Evolutionary conservation across 768 basidiomycete species (phyloP).

Genomic region (Sistotremastrum suecicum): DNA sequence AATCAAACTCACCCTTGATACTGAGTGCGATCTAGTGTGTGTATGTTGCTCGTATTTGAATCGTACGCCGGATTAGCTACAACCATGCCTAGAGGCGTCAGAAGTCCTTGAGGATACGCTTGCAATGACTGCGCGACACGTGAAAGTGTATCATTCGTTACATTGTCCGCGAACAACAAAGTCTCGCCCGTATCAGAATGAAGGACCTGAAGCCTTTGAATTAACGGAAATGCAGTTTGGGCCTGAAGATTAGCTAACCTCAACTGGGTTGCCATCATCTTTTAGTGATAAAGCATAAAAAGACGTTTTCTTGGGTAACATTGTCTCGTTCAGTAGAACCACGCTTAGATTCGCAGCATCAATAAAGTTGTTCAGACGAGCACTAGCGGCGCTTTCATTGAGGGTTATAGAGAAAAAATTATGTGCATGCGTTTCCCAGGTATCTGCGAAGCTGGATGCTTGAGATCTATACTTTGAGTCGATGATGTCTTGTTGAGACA

Average conservation of each 20-base stretch:
- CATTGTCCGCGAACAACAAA: slow-evolving; percentile 25
- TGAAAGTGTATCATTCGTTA: slow-evolving; percentile 21
- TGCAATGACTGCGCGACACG: slow-evolving; percentile 24
- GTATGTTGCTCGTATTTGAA: slow-evolving; percentile 25
- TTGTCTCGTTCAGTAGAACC: slow-evolving; percentile 11
- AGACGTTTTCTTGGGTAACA: slow-evolving; percentile 3
- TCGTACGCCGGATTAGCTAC: slow-evolving; percentile 33
- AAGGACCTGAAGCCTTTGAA: slow-evolving; percentile 16
- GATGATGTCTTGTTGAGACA: too few relatives aligned
- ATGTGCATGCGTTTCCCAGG: slow-evolving; percentile 24
- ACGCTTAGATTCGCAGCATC: slow-evolving; percentile 19
- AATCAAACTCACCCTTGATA: slow-evolving; percentile 25
- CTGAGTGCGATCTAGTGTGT: slow-evolving; percentile 20
- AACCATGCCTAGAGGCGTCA: slow-evolving; percentile 33
- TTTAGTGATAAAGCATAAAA: slow-evolving; percentile 28
- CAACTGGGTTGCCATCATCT: slow-evolving; percentile 23
- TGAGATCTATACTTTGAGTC: too few relatives aligned
- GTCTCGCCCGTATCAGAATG: slow-evolving; percentile 31
- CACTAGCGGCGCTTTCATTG: slow-evolving; percentile 14
- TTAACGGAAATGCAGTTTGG: not conserved
- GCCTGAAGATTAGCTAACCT: slow-evolving; percentile 14
- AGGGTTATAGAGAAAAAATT: slow-evolving; percentile 25
- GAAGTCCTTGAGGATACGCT: slow-evolving; percentile 29
- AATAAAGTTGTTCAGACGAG: slow-evolving; percentile 23
- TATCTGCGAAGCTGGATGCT: slow-evolving; percentile 12